These are phyloP conservation scores for Apiospora kogelbergensis DNA, from an alignment of 2,329 filamentous ascomycete genomes.

Conservation along the genomic window DNA sequence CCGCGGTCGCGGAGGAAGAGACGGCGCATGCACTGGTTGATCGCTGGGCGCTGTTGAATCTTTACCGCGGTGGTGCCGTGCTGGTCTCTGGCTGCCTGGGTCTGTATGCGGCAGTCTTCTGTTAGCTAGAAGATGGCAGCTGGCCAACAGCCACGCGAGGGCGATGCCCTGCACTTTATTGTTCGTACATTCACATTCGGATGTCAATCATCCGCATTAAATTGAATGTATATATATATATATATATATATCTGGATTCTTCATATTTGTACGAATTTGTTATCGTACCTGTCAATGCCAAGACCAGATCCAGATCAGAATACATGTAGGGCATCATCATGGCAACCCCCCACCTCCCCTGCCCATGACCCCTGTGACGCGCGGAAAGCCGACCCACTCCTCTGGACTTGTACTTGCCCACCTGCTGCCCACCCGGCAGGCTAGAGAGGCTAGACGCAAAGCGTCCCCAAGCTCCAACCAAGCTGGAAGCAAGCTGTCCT, in stretches of 20 bases:
- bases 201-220: too few relatives aligned
- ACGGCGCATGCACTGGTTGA: constrained; percentile 16
- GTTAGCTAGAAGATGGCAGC: not conserved
- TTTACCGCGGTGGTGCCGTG: constrained; percentile 60
- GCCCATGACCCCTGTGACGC: not conserved
- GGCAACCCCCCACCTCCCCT: not conserved
- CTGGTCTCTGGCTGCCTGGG: constrained; percentile 37
- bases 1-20: constrained; percentile 12
- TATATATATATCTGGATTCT: too few relatives aligned
- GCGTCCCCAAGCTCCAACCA: not conserved
- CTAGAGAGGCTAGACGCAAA: not conserved
- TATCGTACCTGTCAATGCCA: too few relatives aligned
- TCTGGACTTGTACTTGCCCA: not conserved
- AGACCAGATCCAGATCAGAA: not conserved
- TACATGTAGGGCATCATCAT: too few relatives aligned
- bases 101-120: constrained; percentile 54
- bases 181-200: too few relatives aligned
- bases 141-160: not conserved
- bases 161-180: too few relatives aligned
- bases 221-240: too few relatives aligned
- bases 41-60: constrained; percentile 60
- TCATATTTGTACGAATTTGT: too few relatives aligned
- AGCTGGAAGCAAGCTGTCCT: constrained; percentile 11
- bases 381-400: not conserved
- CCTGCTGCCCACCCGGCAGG: not conserved